Evolutionary conservation across 495 filamentous ascomycete genomes (phyloP).

Genomic region (Podospora tetraspora): DNA sequence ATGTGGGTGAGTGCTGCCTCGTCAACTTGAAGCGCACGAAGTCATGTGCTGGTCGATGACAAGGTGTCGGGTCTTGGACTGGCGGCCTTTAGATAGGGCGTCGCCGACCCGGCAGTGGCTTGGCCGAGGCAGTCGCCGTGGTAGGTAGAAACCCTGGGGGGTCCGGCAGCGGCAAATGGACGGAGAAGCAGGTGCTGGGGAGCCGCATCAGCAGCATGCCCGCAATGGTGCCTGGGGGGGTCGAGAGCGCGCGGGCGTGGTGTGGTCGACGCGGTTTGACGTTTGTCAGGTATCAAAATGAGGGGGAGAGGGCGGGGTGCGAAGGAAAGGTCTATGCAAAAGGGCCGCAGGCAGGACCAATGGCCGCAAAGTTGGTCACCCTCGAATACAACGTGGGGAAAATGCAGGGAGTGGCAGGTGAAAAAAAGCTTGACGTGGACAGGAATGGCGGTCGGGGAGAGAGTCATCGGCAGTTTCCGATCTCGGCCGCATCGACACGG

Average conservation of each 20-base stretch:
- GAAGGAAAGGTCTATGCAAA: no score
- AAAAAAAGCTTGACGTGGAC: constrained; percentile 15
- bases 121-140: not conserved
- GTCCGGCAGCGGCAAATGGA: not conserved
- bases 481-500: constrained; percentile 17
- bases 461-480: constrained; percentile 27
- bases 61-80: not conserved
- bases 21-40: not conserved
- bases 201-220: not conserved
- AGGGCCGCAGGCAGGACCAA: not conserved
- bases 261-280: not conserved
- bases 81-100: not conserved
- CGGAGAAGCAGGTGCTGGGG: not conserved
- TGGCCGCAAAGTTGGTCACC: not conserved
- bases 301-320: not conserved
- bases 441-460: not conserved
- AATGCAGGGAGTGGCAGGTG: not conserved
- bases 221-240: not conserved
- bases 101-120: not conserved
- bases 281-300: not conserved
- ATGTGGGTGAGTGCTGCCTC: not conserved
- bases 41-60: not conserved
- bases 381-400: not conserved
- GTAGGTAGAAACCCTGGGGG: not conserved
- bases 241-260: not conserved